Base-by-base conservation (phyloP, 2,329 filamentous ascomycete species). In the Arthroderma sp. region DNA sequence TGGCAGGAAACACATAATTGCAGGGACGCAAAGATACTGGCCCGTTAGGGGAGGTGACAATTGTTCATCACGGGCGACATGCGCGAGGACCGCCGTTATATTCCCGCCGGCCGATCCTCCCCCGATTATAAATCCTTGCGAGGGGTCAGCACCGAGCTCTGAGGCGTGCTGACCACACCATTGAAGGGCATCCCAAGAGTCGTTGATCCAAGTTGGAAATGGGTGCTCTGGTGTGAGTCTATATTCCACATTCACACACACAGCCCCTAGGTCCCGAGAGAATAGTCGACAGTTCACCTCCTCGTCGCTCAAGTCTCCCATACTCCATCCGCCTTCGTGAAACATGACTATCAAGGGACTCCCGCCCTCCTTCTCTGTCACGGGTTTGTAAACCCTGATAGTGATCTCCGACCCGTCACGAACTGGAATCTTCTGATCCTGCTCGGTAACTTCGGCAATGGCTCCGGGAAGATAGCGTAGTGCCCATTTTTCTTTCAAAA, bases 161-260 rank as follows among this genome's bases (percentile, higher is more conserved):
- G 60, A 57, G 11, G 68, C 64, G 56, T 70, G 70, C 21, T 62
- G 63, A 19, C 66, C 66, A 57, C 72, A 69, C 71, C 71, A 74
- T 38, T 71, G 70, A 52, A 74, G 70, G 4, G 71, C 72, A 1
- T 63, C 53, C 70, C 70, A 74, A 59, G 70, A 70, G 62, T 74
- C 71, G 11, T 74, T 66, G 17, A 73, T 63, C 0, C 69, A 65
- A 39, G 69, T 67, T 0, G 73, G 72, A 60, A 68, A 73, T 28
- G 61, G 66, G 60, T 71, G 56, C 60, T 75, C 72, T 5, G 71
- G 72, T 2, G 71, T 68, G 37, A 74, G 64, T 33, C 71, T 68
- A 58, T 76, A 76, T 58, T 75, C 73, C 23, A 76, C 71, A 60
- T 76, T 74, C 60, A 76, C 73, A 0, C 65, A 72, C 13, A 76